A percentile compares a stretch with the other conserved stretches of the same genome.
These are phyloP conservation scores for Scutellaria galericulata DNA, from an alignment of 257 asterid species.

Conservation along the genomic window DNA sequence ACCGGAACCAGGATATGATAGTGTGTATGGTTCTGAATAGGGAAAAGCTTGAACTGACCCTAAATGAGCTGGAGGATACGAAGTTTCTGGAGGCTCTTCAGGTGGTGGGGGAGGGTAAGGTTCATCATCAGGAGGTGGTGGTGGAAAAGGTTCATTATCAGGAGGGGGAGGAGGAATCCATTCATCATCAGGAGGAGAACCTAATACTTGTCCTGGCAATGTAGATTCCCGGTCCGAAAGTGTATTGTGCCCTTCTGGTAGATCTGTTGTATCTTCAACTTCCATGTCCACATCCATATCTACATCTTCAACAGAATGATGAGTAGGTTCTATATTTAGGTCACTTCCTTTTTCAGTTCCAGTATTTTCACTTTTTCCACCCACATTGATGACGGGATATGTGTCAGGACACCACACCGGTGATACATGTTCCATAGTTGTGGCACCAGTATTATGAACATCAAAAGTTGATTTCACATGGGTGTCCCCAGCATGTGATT, in stretches of 20 bases:
- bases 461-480: constrained; percentile 36
- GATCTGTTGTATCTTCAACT: constrained; percentile 74
- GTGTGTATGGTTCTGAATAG: constrained; percentile 53
- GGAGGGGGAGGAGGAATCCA: constrained; percentile 96
- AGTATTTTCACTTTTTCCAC: constrained; percentile 40
- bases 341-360: constrained; percentile 45
- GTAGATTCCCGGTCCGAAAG: constrained; percentile 37
- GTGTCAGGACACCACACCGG: constrained; percentile 28
- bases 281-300: constrained; percentile 99
- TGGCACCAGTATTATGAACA: constrained; percentile 40
- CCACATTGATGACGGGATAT: constrained; percentile 35
- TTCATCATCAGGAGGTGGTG: constrained; percentile 84
- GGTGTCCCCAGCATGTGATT: constrained; percentile 38
- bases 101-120: constrained; percentile 69
- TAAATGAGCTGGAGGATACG: constrained; percentile 54
- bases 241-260: constrained; percentile 33
- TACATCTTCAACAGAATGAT: constrained; percentile 64
- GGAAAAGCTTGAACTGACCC: constrained; percentile 58
- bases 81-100: constrained; percentile 71
- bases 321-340: constrained; percentile 37
- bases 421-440: constrained; percentile 37
- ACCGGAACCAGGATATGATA: constrained; percentile 61
- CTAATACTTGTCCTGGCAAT: constrained; percentile 35
- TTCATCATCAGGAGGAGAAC: constrained; percentile 60
- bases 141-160: constrained; percentile 85